phyloP scores from a whole-genome alignment of 2,329 filamentous ascomycete genomes.

The Fusarium sp. region DNA sequence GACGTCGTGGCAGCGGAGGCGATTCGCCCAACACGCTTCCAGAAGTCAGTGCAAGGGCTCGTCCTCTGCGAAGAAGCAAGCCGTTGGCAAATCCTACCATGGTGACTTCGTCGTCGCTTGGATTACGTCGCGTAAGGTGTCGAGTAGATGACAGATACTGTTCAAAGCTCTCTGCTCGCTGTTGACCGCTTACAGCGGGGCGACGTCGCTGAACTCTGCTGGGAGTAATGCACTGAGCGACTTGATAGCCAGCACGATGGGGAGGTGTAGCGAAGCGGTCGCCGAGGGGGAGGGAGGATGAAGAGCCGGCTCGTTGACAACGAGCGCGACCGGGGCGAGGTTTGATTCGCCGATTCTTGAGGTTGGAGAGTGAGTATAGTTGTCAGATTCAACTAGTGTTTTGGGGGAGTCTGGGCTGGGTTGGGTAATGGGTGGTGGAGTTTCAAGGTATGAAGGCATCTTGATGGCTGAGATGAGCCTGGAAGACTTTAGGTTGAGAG shows the following conservation, averaged over 20 bases:
- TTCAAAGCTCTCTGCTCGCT: not conserved
- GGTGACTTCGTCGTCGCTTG: not conserved
- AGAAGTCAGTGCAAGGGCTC: not conserved
- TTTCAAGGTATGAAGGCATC: not conserved
- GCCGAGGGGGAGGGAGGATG: not conserved
- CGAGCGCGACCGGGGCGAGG: fast-evolving
- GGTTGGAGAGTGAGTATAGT: fast-evolving
- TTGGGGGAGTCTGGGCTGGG: not conserved
- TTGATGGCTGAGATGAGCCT: not conserved
- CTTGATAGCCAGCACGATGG: not conserved
- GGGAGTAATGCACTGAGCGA: fast-evolving
- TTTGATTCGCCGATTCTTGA: no score
- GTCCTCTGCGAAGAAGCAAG: not conserved
- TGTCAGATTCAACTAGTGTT: fast-evolving
- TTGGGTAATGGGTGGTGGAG: not conserved
- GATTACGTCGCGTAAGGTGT: not conserved
- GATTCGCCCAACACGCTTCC: no score
- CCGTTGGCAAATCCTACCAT: not conserved
- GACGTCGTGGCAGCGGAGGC: not conserved
- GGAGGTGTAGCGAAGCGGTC: not conserved
- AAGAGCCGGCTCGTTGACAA: not conserved
- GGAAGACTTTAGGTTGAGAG: fast-evolving
- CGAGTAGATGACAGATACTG: not conserved
- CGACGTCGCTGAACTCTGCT: not conserved
- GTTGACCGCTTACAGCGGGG: fast-evolving